Percentiles rank a stretch among this genome's conserved stretches.
Evolutionary conservation across 2,329 filamentous ascomycete genomes (phyloP).

Genomic region (Colletotrichum cereale): DNA sequence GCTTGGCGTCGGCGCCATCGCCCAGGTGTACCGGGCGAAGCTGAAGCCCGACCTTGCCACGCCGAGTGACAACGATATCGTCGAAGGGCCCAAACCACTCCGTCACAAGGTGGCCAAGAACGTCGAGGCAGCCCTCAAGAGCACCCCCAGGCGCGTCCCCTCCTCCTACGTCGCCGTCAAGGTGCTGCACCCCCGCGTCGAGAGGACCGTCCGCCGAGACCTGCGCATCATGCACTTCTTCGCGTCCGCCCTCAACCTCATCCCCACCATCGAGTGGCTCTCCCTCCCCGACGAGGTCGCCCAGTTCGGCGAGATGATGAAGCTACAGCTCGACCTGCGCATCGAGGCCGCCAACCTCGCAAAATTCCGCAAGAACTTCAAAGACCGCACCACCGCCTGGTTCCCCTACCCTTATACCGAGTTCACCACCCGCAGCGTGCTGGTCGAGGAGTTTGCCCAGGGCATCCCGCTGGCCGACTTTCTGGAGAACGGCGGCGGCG

Average conservation of each 20-base stretch:
- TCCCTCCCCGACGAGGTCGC: conserved; percentile 93
- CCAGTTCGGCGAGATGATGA: conserved; percentile 99
- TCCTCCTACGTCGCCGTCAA: conserved; percentile 96
- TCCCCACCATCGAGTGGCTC: conserved; percentile 97
- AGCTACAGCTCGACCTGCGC: conserved; percentile 91
- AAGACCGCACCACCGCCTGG: conserved; percentile 89
- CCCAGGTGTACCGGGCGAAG: conserved; percentile 97
- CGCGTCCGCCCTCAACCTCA: conserved; percentile 82
- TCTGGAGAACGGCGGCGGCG: conserved; percentile 89
- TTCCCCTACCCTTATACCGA: conserved; percentile 95
- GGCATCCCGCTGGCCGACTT: conserved; percentile 93
- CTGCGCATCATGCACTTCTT: conserved; percentile 95
- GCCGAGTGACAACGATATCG: conserved; percentile 69
- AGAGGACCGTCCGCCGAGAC: conserved; percentile 90
- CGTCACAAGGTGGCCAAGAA: conserved; percentile 81
- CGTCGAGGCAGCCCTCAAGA: conserved; percentile 89
- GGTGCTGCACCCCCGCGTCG: conserved; percentile 91
- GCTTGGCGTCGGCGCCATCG: conserved; percentile 93
- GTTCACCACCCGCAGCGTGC: conserved; percentile 90
- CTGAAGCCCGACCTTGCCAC: conserved; percentile 82
- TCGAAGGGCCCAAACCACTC: conserved; percentile 63
- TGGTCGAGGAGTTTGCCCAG: conserved; percentile 96
- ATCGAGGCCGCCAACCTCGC: conserved; percentile 94
- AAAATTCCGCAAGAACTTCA: conserved; percentile 91
- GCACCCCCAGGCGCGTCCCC: conserved; percentile 84